These are phyloP conservation scores for Chamaenerion angustifolium DNA, from an alignment of 345 rosid species.

Conservation along the genomic window DNA sequence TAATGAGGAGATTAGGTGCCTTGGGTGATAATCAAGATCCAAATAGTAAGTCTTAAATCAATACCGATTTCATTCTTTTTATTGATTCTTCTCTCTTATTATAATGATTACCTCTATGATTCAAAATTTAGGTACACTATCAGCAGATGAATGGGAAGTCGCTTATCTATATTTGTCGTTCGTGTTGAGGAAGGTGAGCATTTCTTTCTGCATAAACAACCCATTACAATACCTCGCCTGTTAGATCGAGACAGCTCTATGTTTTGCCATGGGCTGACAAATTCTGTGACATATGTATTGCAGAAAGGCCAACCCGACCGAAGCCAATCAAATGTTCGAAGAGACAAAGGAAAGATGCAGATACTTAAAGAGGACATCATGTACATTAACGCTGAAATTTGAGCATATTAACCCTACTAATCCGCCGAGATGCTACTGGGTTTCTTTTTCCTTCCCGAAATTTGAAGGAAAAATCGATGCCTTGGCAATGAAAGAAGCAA, in stretches of 20 bases:
- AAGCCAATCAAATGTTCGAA: constrained; percentile 25
- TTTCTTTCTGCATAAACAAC: background rate
- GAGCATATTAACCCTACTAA: background rate
- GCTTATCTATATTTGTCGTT: constrained; percentile 78
- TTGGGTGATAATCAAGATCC: constrained; percentile 85
- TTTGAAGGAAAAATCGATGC: too few species aligned
- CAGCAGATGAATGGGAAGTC: constrained; percentile 94
- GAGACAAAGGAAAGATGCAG: constrained; percentile 73
- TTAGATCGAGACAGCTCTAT: background rate
- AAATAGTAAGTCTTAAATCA: constrained; percentile 22
- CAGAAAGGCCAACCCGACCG: constrained; percentile 74
- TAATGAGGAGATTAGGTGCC: constrained; percentile 92
- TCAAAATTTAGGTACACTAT: constrained; percentile 46
- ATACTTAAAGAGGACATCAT: constrained; percentile 62
- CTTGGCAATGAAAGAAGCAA: too few species aligned
- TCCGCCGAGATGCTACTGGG: too few species aligned
- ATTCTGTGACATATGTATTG: background rate
- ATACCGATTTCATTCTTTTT: too few species aligned
- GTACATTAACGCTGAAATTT: constrained; percentile 20
- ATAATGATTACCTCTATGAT: too few species aligned
- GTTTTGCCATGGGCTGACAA: too few species aligned
- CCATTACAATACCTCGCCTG: background rate
- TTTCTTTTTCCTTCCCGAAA: too few species aligned
- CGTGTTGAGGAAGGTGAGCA: constrained; percentile 70
- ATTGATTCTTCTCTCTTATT: too few species aligned